These are phyloP conservation scores for Daldinia decipiens DNA, from an alignment of 495 filamentous ascomycete species.

Conservation along the genomic window DNA sequence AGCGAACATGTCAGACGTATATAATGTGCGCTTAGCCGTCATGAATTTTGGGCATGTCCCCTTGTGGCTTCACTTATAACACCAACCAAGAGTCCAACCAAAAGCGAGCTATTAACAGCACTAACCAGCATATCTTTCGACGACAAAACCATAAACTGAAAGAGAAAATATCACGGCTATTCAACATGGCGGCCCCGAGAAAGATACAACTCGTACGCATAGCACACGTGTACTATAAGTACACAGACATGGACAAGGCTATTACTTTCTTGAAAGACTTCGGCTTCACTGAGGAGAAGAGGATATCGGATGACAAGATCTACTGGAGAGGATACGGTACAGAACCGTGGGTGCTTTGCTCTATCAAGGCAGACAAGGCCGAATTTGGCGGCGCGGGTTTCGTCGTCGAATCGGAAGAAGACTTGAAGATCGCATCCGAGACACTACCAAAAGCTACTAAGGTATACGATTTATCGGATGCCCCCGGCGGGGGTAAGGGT, in stretches of 20 bases:
- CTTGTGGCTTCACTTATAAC: constrained; percentile 10
- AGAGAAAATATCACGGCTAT: constrained; percentile 5
- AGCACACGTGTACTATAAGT: constrained; percentile 67
- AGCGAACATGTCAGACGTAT: constrained; percentile 8
- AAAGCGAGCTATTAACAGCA: neutral
- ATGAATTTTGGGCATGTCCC: neutral
- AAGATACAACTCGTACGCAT: constrained; percentile 66
- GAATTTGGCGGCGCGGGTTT: constrained; percentile 66
- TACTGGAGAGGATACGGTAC: constrained; percentile 69
- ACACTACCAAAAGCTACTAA: constrained; percentile 58
- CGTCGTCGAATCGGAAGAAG: constrained; percentile 65
- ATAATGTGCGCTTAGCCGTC: constrained; percentile 23
- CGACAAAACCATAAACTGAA: constrained; percentile 4
- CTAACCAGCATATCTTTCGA: neutral
- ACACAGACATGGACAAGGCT: constrained; percentile 60
- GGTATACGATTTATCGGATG: constrained; percentile 62
- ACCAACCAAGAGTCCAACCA: neutral
- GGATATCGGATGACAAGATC: constrained; percentile 57
- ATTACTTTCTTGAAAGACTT: constrained; percentile 66
- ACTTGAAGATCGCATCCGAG: constrained; percentile 59
- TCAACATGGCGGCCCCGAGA: constrained; percentile 36
- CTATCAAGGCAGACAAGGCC: constrained; percentile 57
- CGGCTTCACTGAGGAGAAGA: constrained; percentile 61
- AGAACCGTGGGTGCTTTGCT: constrained; percentile 67
- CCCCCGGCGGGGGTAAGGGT: constrained; percentile 67